Base-by-base conservation (phyloP, 495 filamentous ascomycete species). In the Bryoglossum gracile region DNA sequence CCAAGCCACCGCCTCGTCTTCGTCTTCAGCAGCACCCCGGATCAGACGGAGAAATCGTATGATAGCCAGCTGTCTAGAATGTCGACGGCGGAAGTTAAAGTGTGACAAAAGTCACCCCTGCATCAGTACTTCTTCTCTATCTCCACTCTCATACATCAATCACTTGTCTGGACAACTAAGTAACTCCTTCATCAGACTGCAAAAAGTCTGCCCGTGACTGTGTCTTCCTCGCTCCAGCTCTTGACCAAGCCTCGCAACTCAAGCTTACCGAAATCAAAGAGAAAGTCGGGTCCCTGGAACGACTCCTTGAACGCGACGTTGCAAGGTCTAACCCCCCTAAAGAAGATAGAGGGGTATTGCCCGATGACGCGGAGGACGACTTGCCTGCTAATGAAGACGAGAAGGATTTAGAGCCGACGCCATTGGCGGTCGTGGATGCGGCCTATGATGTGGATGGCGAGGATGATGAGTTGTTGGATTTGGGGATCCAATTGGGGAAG, bases 81-180 rank as follows among this genome's bases (percentile, higher is more conserved):
- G 86, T 58, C 78, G 84, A 23, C 76, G 80, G 32, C 78, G 87
- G 38, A 92, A 92, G 65, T 73, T 88, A 39, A 85, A 84, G 62
- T 92, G 87, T 65, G 81, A 86, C 67, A 89, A 87, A 65, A 66
- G 66, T 17, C 73, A 77, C 45, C 84, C 86, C 36, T 91, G 86
- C 57, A 73, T 70, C 48, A 87, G n/a, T n/a, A n/a, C n/a, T n/a
- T n/a, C n/a, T n/a, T n/a, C n/a, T n/a, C n/a, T n/a, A n/a, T n/a
- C n/a, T n/a, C n/a, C n/a, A n/a, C n/a, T n/a, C n/a, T n/a, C n/a
- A n/a, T n/a, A n/a, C n/a, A n/a, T n/a, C n/a, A n/a, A n/a, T n/a
- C n/a, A n/a, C n/a, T n/a, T n/a, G n/a, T n/a, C n/a, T n/a, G n/a
- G n/a, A n/a, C n/a, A n/a, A n/a, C n/a, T n/a, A n/a, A n/a, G n/a